Percentiles rank a stretch among this genome's conserved stretches.
Evolutionary conservation across 768 basidiomycete species (phyloP).

Genomic region (Lactarius evosmus): DNA sequence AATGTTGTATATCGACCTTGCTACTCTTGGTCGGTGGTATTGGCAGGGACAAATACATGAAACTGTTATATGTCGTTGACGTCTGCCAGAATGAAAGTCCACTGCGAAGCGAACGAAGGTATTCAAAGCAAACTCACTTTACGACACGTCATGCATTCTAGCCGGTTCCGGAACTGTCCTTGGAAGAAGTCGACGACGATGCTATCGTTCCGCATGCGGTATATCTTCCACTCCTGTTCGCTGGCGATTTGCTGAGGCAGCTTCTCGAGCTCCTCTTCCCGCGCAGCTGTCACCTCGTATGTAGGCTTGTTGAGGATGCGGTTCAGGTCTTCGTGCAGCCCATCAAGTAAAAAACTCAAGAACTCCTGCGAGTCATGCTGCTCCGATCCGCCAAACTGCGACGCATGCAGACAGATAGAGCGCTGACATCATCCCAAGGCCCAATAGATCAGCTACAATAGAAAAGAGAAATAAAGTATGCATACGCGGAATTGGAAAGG

Average conservation of each 20-base stretch:
- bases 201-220: constrained; percentile 87
- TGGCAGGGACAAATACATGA: constrained; percentile 92
- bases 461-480: not conserved
- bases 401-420: constrained; percentile 55
- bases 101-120: constrained; percentile 5
- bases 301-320: constrained; percentile 72
- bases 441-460: constrained; percentile 18
- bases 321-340: constrained; percentile 95
- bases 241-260: constrained; percentile 85
- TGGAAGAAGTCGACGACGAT: constrained; percentile 97
- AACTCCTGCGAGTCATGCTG: constrained; percentile 99
- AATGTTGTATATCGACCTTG: constrained; percentile 70
- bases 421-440: constrained; percentile 41
- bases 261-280: constrained; percentile 85
- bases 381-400: constrained; percentile 78
- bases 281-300: constrained; percentile 63
- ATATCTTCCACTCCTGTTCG: constrained; percentile 89
- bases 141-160: constrained; percentile 87
- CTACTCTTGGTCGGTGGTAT: constrained; percentile 63
- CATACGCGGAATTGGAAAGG: constrained; percentile 80
- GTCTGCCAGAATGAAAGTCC: constrained; percentile 52
- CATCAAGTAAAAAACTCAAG: constrained; percentile 89
- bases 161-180: constrained; percentile 88
- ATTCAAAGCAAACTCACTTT: constrained; percentile 55
- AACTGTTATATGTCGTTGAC: constrained; percentile 94